These are phyloP conservation scores for Exophiala bonariae DNA, from an alignment of 2,329 filamentous ascomycete species.

Conservation along the genomic window DNA sequence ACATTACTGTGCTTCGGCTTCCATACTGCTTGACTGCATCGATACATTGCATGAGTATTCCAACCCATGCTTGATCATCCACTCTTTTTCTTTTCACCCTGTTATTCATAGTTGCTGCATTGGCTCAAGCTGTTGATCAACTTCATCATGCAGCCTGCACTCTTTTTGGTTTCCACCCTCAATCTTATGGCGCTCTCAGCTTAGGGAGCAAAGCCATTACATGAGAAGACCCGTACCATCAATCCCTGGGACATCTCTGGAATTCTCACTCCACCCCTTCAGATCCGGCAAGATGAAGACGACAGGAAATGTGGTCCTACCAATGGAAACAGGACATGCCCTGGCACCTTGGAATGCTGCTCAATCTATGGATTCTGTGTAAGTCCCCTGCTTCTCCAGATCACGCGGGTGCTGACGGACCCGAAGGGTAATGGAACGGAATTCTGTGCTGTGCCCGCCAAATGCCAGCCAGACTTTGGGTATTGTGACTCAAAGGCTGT, in stretches of 20 bases:
- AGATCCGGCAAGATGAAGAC: neutral
- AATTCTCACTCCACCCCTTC: neutral
- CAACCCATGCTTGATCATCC: neutral
- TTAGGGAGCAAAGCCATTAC: neutral
- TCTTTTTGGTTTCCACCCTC: constrained; percentile 5
- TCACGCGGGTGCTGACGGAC: constrained; percentile 3
- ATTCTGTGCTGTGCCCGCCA: constrained; percentile 23
- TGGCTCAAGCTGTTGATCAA: neutral
- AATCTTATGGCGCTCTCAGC: neutral
- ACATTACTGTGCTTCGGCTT: neutral
- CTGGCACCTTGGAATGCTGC: neutral
- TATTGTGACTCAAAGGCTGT: constrained; percentile 22
- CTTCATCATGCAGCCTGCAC: constrained; percentile 5
- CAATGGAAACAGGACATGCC: neutral
- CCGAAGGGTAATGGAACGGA: constrained; percentile 16
- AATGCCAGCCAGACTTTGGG: constrained; percentile 24
- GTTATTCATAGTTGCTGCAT: neutral
- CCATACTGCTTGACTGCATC: neutral
- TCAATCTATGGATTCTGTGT: neutral
- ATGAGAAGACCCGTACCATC: no score
- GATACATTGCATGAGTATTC: neutral
- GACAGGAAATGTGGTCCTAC: neutral
- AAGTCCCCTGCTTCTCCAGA: neutral
- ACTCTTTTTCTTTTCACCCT: constrained; percentile 1
- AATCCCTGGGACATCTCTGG: no score